Conservation (phyloP, 2,329 filamentous ascomycete genomes). For the Cytospora paraplurivora region DNA sequence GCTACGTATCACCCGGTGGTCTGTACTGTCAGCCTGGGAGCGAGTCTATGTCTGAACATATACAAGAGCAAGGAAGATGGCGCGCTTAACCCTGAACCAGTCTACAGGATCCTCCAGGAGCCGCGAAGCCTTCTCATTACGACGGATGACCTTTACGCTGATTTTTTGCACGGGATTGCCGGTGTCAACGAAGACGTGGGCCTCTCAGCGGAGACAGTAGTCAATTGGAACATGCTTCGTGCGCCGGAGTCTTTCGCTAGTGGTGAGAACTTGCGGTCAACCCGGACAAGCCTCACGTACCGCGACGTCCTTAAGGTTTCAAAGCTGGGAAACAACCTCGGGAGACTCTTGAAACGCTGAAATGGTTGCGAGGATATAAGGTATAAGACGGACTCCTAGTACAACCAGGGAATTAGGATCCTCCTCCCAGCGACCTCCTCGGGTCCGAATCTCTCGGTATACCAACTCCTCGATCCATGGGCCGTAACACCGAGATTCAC, state of each 20-base stretch:
- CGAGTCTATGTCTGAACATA: conserved; percentile 76
- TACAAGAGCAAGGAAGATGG: conserved; percentile 64
- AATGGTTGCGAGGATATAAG: conserved; percentile 37
- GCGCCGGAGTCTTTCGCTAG: conserved; percentile 48
- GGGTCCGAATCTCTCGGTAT: conserved; percentile 71
- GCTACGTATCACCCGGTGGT: conserved; percentile 84
- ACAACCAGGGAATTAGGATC: conserved; percentile 76
- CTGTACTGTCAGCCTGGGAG: conserved; percentile 85
- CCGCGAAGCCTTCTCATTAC: conserved; percentile 79
- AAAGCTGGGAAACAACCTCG: conserved; percentile 69
- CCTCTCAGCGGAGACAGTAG: conserved; percentile 62
- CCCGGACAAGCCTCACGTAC: conserved; percentile 75
- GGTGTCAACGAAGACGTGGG: conserved; percentile 66
- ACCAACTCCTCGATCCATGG: conserved; percentile 76
- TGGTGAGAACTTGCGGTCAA: conserved; percentile 59
- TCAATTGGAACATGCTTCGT: conserved; percentile 71
- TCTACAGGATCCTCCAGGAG: conserved; percentile 74
- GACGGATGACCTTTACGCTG: conserved; percentile 66
- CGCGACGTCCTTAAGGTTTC: conserved; percentile 85
- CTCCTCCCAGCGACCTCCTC: conserved; percentile 64
- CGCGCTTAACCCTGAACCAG: conserved; percentile 54
- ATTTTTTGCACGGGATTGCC: conserved; percentile 75
- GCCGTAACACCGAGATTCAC: conserved; percentile 84
- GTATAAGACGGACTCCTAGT: conserved; percentile 48
- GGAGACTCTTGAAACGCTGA: conserved; percentile 49